A percentile compares a stretch with the other conserved stretches of the same genome.
Evolutionary conservation across 805 yeast species (phyloP).

Genomic region (Cyberlindnera petersonii): DNA sequence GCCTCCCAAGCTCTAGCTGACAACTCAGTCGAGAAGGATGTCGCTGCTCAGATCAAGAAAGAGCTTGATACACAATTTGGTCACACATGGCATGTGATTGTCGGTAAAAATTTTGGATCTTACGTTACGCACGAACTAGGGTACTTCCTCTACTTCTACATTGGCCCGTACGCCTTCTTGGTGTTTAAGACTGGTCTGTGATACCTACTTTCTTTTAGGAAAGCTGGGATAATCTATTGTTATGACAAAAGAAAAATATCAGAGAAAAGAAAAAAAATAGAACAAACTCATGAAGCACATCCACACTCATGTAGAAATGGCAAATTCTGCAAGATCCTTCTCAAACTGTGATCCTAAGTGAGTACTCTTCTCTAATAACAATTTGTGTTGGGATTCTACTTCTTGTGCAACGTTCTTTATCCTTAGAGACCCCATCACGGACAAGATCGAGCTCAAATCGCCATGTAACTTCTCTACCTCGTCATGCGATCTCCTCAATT

Average conservation of each 20-base stretch:
- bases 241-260: too few relatives aligned
- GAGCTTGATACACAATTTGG: constrained; percentile 60
- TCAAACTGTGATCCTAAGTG: background rate
- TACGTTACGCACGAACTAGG: constrained; percentile 80
- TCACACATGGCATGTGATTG: constrained; percentile 77
- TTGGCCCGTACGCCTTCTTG: constrained; percentile 64
- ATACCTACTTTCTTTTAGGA: background rate
- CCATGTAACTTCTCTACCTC: background rate
- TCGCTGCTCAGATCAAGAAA: constrained; percentile 63
- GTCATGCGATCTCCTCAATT: constrained; percentile 7
- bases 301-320: too few relatives aligned
- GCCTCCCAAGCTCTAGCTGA: constrained; percentile 42
- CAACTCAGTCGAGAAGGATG: constrained; percentile 50
- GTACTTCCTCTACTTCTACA: constrained; percentile 63
- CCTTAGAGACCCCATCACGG: background rate
- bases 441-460: constrained; percentile 8
- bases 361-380: constrained; percentile 3
- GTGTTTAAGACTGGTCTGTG: constrained; percentile 57
- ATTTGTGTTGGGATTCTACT: background rate
- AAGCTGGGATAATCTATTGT: too few relatives aligned
- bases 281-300: too few relatives aligned
- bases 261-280: too few relatives aligned
- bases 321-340: constrained; percentile 4
- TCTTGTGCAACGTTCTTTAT: background rate
- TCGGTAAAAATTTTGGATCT: constrained; percentile 75